These are phyloP conservation scores for Citrullus mucosospermus DNA, from an alignment of 306 rosid species.

Conservation along the genomic window DNA sequence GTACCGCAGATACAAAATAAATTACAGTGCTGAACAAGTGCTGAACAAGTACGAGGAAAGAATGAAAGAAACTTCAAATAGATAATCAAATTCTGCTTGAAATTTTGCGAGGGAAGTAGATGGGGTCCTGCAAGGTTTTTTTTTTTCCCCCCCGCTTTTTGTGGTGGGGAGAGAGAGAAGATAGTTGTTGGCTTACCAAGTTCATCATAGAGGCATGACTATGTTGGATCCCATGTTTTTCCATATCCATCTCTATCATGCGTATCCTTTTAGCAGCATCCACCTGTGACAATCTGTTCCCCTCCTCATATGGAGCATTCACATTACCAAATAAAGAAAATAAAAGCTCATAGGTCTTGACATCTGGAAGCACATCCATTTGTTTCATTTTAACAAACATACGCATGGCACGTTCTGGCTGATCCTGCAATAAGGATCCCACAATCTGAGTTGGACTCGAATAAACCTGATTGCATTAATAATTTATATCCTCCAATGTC, in stretches of 20 bases:
- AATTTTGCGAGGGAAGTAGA: background rate
- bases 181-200: slow-evolving; percentile 25
- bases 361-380: slow-evolving; percentile 43
- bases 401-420: slow-evolving; percentile 63
- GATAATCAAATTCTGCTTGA: background rate
- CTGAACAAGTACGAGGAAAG: background rate
- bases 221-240: slow-evolving; percentile 49
- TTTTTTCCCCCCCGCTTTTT: background rate
- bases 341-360: slow-evolving; percentile 54
- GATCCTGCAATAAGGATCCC: slow-evolving; percentile 40
- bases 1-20: background rate
- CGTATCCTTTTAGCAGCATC: slow-evolving; percentile 51
- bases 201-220: slow-evolving; percentile 46
- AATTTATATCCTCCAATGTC: background rate
- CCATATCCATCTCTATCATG: slow-evolving; percentile 71
- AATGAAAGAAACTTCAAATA: background rate
- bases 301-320: slow-evolving; percentile 64
- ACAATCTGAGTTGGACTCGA: background rate
- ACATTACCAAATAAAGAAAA: slow-evolving; percentile 69
- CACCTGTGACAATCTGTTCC: slow-evolving; percentile 44
- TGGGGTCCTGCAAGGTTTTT: background rate
- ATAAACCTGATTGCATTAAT: background rate
- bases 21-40: background rate
- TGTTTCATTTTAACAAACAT: slow-evolving; percentile 66
- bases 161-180: background rate